Evolutionary conservation across 768 basidiomycete genomes (phyloP), one percentile per base, ranked within the genome.

Genomic region (Pluteus cervinus): DNA sequence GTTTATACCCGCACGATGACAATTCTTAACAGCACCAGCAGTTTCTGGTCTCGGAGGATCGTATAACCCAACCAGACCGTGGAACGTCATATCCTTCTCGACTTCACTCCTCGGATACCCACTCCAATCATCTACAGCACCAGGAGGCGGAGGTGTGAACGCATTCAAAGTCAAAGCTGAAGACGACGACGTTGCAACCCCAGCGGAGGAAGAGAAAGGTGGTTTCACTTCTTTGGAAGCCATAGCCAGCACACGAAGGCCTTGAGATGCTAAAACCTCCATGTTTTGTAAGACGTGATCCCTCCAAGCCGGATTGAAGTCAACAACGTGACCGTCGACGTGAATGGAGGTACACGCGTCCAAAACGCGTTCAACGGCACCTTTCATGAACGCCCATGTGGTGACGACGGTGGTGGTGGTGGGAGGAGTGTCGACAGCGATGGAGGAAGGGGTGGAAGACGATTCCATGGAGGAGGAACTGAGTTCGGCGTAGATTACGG

Each of bases 281-380:
- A 14, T 14, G 9, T 28, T 28, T 9, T 9, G 9, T 28, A 28
- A 28, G 14, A 28, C 9, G 9, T 14, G 9, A 9, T 23, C 46
- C 56, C 8, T 55, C 52, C 0, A 60, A 9, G 26, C 26, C 9
- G 26, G 26, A 9, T 9, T 14, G 14, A 9, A 28, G 4, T 53
- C 42, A 6, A 23, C 32, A 38, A 51, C 51, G 1, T 62, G 65
- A 0, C 43, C 36, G 2, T 59, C 57, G 6, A 60, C 17, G 44
- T 62, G 65, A 3, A n/a, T n/a, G n/a, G 50, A 46, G 1, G 39
- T 49, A 42, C 75, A 75, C 10, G 63, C 54, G n/a, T 73, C 73
- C 28, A 81, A 52, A 14, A 81, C 53, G 7, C 64, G 59, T 50
- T 76, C 74, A 25, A 66, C 59, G 14, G 7, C 16, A 29, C 12